phyloP scores from a whole-genome alignment of 2,329 filamentous ascomycete species.

The Aspergillus cejpii region DNA sequence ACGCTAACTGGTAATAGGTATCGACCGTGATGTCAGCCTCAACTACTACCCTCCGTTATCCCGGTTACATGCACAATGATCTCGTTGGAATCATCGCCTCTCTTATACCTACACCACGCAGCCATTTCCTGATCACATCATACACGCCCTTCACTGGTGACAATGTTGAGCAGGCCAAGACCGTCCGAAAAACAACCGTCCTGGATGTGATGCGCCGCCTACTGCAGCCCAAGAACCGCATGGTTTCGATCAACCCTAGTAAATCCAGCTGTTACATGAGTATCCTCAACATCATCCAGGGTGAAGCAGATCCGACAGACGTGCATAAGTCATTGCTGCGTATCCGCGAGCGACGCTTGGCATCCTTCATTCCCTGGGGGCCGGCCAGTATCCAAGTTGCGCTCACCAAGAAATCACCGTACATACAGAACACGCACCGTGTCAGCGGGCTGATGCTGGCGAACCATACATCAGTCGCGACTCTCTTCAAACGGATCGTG shows the following conservation, averaged over 20 bases:
- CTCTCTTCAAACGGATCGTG: slow-evolving; percentile 90
- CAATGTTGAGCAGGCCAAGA: slow-evolving; percentile 94
- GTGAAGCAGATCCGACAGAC: slow-evolving; percentile 95
- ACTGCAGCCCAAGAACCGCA: slow-evolving; percentile 95
- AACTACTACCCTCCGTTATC: slow-evolving; percentile 92
- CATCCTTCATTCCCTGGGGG: slow-evolving; percentile 97
- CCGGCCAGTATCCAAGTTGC: slow-evolving; percentile 97
- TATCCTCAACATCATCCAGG: slow-evolving; percentile 97
- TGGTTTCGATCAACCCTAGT: slow-evolving; percentile 91
- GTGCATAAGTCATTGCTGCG: slow-evolving; percentile 95
- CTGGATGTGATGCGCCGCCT: slow-evolving; percentile 94
- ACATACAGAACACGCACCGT: slow-evolving; percentile 86
- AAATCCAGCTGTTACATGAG: slow-evolving; percentile 99
- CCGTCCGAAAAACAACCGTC: slow-evolving; percentile 95
- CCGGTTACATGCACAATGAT: slow-evolving; percentile 99
- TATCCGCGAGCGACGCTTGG: slow-evolving; percentile 86
- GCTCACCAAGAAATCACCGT: slow-evolving; percentile 91
- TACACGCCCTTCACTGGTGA: slow-evolving; percentile 97
- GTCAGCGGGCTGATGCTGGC: slow-evolving; percentile 96
- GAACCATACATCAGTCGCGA: slow-evolving; percentile 95
- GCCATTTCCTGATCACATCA: slow-evolving; percentile 96
- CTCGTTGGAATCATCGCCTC: slow-evolving; percentile 94
- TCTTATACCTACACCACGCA: slow-evolving; percentile 89
- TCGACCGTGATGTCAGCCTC: slow-evolving; percentile 98
- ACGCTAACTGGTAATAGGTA: slow-evolving; percentile 44